A percentile compares a stretch with the other conserved stretches of the same genome.
These are phyloP conservation scores for Geotrichum aggregatum DNA, from an alignment of 1,139 yeast genomes.

Conservation along the genomic window DNA sequence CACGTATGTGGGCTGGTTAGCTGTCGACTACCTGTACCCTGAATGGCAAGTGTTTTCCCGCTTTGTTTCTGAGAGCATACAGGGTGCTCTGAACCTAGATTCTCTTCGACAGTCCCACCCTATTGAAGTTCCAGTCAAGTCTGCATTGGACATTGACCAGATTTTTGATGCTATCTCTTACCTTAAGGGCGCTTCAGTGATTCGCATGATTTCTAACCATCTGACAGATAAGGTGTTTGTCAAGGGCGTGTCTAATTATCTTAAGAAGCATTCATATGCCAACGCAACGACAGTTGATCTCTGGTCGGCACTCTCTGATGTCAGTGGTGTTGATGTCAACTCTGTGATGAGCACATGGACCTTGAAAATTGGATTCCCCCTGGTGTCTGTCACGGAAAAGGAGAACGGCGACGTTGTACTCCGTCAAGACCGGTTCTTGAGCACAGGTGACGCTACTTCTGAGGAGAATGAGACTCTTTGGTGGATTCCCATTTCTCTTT, in stretches of 20 bases:
- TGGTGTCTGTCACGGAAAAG: conserved; percentile 46
- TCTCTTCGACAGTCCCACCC: conserved; percentile 74
- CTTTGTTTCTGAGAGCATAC: conserved; percentile 60
- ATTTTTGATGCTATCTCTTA: conserved; percentile 75
- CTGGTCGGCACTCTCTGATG: conserved; percentile 56
- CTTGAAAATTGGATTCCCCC: conserved; percentile 61
- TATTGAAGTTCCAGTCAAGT: conserved; percentile 68
- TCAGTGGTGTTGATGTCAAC: conserved; percentile 52
- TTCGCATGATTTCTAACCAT: conserved; percentile 66
- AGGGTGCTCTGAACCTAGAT: conserved; percentile 61
- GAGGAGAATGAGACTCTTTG: conserved; percentile 71
- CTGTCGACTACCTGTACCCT: conserved; percentile 61
- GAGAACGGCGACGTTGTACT: conserved; percentile 39
- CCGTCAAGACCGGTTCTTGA: conserved; percentile 65
- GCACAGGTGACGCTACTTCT: conserved; percentile 71
- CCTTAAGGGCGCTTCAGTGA: conserved; percentile 70
- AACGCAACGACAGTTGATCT: conserved; percentile 61
- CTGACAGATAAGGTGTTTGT: conserved; percentile 63
- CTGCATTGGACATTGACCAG: conserved; percentile 73
- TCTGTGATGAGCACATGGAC: conserved; percentile 59
- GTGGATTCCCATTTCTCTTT: conserved; percentile 68
- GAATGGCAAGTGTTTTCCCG: conserved; percentile 68
- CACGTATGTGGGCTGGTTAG: conserved; percentile 71
- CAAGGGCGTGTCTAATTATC: conserved; percentile 65
- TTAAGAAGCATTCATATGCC: conserved; percentile 52